Conservation (phyloP, 1,284 basidiomycete species). For the Vanrija pseudolonga region DNA sequence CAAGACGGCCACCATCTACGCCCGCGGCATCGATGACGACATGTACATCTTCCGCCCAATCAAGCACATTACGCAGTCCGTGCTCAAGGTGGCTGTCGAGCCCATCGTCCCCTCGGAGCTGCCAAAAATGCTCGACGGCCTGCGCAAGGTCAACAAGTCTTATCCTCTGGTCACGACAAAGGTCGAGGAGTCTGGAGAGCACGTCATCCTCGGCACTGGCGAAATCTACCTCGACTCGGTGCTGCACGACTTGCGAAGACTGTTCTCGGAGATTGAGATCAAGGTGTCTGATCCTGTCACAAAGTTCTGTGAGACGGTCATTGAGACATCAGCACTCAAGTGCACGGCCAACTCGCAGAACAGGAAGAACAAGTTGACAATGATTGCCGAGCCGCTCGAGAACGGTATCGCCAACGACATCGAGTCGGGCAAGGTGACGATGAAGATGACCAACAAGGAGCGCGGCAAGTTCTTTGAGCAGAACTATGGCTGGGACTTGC, state of each 20-base stretch:
- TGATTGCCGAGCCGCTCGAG: slow-evolving; percentile 96
- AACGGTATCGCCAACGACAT: slow-evolving; percentile 90
- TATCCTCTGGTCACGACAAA: slow-evolving; percentile 93
- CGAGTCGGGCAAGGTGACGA: slow-evolving; percentile 82
- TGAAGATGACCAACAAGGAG: slow-evolving; percentile 90
- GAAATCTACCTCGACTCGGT: slow-evolving; percentile 96
- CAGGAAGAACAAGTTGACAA: slow-evolving; percentile 97
- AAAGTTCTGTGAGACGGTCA: slow-evolving; percentile 96
- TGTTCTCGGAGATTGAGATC: slow-evolving; percentile 99
- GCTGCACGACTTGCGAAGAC: slow-evolving; percentile 86
- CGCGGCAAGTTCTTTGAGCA: slow-evolving; percentile 90
- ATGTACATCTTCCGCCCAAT: slow-evolving; percentile 92
- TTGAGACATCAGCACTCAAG: slow-evolving; percentile 96
- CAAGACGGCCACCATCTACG: slow-evolving; percentile 88
- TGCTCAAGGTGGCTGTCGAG: slow-evolving; percentile 98
- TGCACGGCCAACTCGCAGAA: slow-evolving; percentile 99
- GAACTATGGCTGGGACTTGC: slow-evolving; percentile 96
- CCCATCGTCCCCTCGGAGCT: slow-evolving; percentile 95
- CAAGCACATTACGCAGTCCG: slow-evolving; percentile 92
- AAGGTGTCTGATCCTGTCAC: slow-evolving; percentile 99
- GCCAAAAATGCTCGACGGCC: slow-evolving; percentile 95
- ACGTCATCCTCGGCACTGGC: slow-evolving; percentile 93
- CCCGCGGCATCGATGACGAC: slow-evolving; percentile 66
- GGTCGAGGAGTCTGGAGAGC: slow-evolving; percentile 97
- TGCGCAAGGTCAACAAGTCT: slow-evolving; percentile 95